These are phyloP conservation scores for Saturnispora quitensis DNA, from an alignment of 805 yeast species.

Conservation along the genomic window DNA sequence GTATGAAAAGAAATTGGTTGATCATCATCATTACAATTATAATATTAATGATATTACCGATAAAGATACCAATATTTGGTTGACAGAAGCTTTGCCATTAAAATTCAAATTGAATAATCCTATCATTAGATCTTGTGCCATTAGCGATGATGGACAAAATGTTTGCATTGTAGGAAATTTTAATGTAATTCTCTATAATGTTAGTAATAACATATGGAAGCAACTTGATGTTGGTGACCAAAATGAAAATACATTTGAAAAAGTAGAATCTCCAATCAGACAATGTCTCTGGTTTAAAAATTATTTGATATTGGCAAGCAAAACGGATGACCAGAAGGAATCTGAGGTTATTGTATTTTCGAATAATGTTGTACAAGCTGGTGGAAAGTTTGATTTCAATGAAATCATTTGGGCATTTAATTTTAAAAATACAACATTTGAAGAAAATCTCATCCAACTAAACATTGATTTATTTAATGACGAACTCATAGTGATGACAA, in stretches of 20 bases:
- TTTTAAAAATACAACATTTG: constrained; percentile 20
- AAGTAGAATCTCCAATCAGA: constrained; percentile 24
- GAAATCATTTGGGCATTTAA: constrained; percentile 28
- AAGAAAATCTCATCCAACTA: constrained; percentile 23
- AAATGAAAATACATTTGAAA: constrained; percentile 17
- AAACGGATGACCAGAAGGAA: constrained; percentile 16
- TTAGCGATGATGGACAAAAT: constrained; percentile 39
- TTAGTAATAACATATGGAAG: constrained; percentile 38
- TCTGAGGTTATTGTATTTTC: constrained; percentile 27
- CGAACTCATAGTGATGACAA: constrained; percentile 26
- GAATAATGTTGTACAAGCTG: constrained; percentile 16
- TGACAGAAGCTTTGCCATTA: constrained; percentile 36
- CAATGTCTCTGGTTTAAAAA: constrained; percentile 31
- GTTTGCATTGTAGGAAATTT: constrained; percentile 41
- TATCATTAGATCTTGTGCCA: constrained; percentile 33
- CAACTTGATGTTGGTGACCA: constrained; percentile 27
- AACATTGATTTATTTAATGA: constrained; percentile 23
- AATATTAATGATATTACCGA: constrained; percentile 16
- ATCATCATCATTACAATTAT: constrained; percentile 27
- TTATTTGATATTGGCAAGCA: constrained; percentile 24
- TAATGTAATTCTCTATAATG: constrained; percentile 36
- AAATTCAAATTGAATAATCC: constrained; percentile 35
- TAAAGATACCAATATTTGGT: constrained; percentile 38
- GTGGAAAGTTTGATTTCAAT: constrained; percentile 21
- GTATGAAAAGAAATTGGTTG: constrained; percentile 33